These are phyloP conservation scores for Xylaria hypoxylon DNA, from an alignment of 2,329 filamentous ascomycete species.

Conservation along the genomic window DNA sequence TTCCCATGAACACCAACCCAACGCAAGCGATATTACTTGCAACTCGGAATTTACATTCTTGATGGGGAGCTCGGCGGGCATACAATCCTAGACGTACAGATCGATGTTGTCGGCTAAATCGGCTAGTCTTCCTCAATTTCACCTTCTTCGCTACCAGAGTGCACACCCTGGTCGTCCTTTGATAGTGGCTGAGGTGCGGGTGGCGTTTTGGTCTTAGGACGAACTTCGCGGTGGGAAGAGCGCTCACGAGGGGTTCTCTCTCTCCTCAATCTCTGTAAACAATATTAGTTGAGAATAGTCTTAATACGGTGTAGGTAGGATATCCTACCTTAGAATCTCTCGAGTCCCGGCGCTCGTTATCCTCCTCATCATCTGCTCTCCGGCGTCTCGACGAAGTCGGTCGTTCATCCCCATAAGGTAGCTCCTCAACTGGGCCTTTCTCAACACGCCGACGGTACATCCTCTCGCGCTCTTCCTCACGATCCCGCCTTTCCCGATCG, in stretches of 20 bases:
- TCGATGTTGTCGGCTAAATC: conserved; percentile 21
- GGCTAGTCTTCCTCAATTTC: conserved; percentile 88
- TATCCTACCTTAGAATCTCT: conserved; percentile 73
- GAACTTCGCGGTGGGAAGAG: conserved; percentile 68
- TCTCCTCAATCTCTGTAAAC: conserved; percentile 66
- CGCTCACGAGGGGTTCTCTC: conserved; percentile 70
- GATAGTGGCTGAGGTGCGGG: conserved; percentile 53
- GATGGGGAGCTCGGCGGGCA: conserved; percentile 17
- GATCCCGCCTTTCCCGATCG: conserved; percentile 86
- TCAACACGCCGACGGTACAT: conserved; percentile 80
- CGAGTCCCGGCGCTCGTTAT: conserved; percentile 71
- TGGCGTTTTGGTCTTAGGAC: conserved; percentile 69
- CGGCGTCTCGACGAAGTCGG: conserved; percentile 76
- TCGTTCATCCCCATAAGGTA: conserved; percentile 87
- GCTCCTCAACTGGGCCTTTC: conserved; percentile 81
- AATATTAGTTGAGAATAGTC: conserved; percentile 45
- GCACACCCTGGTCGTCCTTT: conserved; percentile 71
- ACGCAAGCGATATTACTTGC: neutral
- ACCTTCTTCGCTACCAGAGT: conserved; percentile 94
- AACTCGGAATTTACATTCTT: conserved; percentile 26
- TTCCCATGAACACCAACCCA: neutral
- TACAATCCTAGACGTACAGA: conserved; percentile 28
- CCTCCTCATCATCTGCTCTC: conserved; percentile 81
- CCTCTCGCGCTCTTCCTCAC: conserved; percentile 90
- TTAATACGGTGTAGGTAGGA: conserved; percentile 39